phyloP scores from a whole-genome alignment of 2,329 filamentous ascomycete species.

The Neophaeococcomyces aloes region DNA sequence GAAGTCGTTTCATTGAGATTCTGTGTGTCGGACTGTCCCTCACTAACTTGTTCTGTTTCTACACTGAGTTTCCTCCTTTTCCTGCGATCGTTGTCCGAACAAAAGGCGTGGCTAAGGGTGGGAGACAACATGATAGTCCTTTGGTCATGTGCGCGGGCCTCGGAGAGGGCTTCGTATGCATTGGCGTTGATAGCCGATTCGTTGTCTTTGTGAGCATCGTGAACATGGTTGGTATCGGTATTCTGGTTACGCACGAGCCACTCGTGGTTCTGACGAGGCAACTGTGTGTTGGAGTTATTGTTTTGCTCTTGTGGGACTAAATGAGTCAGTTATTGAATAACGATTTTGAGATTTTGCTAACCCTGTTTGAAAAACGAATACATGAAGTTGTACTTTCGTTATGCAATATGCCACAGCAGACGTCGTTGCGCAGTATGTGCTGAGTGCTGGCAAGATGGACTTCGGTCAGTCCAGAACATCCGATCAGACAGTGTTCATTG shows the following conservation, averaged over 20 bases:
- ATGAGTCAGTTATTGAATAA: neutral
- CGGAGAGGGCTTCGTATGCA: no score
- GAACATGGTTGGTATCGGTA: no score
- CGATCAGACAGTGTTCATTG: neutral
- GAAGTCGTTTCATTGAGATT: neutral
- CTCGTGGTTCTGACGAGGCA: no score
- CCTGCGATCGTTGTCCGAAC: constrained; percentile 6
- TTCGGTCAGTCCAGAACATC: neutral
- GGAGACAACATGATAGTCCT: no score
- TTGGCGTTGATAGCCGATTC: no score
- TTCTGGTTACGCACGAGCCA: no score
- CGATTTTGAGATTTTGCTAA: neutral
- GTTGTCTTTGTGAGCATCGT: no score
- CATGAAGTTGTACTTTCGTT: neutral
- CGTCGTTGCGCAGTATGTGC: neutral
- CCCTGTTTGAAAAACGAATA: constrained; percentile 6
- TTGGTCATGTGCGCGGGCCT: no score
- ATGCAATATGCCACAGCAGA: neutral
- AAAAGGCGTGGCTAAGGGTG: neutral
- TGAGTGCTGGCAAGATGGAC: neutral
- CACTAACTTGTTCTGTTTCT: neutral
- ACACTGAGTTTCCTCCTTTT: constrained; percentile 15
- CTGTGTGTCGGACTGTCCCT: no score
- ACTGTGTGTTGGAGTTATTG: no score
- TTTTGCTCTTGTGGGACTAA: neutral